Conservation (phyloP, 2,329 filamentous ascomycete genomes). For the Fusarium subglutinans region DNA sequence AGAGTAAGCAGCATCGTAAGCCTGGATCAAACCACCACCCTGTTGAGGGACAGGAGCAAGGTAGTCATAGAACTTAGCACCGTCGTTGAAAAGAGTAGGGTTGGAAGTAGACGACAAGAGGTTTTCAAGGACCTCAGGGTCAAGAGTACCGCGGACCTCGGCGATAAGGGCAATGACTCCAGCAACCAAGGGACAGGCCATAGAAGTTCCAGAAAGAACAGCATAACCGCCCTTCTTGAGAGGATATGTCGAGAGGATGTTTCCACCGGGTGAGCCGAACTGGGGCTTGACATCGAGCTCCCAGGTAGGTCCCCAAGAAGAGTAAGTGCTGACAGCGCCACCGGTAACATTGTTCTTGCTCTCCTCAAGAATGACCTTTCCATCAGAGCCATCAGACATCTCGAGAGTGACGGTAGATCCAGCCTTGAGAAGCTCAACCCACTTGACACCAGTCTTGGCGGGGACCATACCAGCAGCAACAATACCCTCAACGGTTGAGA, state of each 20-base stretch:
- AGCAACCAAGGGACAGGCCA: constrained; percentile 66
- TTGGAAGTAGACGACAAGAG: constrained; percentile 60
- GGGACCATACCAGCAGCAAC: constrained; percentile 17
- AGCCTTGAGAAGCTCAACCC: constrained; percentile 32
- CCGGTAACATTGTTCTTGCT: constrained; percentile 55
- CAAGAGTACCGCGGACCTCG: constrained; percentile 60
- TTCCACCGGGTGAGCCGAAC: constrained; percentile 63
- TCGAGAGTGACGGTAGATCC: constrained; percentile 54
- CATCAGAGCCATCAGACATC: constrained; percentile 50
- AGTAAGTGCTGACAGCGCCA: constrained; percentile 62
- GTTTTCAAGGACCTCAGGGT: constrained; percentile 59
- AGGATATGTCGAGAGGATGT: constrained; percentile 67
- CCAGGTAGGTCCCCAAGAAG: constrained; percentile 69
- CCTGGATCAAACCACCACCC: constrained; percentile 68
- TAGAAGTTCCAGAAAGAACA: constrained; percentile 66
- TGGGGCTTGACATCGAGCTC: constrained; percentile 67
- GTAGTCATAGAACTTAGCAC: constrained; percentile 46
- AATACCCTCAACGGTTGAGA: constrained; percentile 6
- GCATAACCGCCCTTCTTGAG: constrained; percentile 58
- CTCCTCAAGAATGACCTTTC: constrained; percentile 45
- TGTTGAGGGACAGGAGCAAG: constrained; percentile 68
- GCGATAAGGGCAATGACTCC: constrained; percentile 64
- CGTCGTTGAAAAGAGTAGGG: constrained; percentile 59
- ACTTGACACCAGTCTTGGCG: constrained; percentile 1
- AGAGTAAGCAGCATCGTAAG: constrained; percentile 65